These are phyloP conservation scores for Boletus vinaceobasis DNA, from an alignment of 768 basidiomycete genomes.

Conservation along the genomic window DNA sequence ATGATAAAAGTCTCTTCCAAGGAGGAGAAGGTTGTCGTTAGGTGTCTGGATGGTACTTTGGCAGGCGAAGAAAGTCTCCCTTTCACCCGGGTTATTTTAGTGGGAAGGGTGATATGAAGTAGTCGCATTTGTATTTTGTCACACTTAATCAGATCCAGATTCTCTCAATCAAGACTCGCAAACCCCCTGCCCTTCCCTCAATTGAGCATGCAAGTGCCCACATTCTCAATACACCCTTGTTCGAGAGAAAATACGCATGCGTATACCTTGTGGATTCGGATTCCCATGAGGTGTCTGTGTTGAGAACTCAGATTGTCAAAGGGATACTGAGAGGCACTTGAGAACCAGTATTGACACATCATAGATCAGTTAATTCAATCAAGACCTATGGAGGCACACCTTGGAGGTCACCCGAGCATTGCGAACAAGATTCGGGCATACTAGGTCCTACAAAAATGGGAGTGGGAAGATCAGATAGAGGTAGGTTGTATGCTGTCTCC, in stretches of 20 bases:
- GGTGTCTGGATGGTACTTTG: too few relatives aligned
- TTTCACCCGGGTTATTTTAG: too few relatives aligned
- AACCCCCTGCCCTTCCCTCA: slow-evolving; percentile 72
- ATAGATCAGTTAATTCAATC: slow-evolving; percentile 80
- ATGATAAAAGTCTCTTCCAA: too few relatives aligned
- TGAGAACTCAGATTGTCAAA: slow-evolving; percentile 70
- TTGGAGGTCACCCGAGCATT: slow-evolving; percentile 90
- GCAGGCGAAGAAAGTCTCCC: too few relatives aligned
- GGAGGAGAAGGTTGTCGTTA: too few relatives aligned
- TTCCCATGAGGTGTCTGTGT: slow-evolving; percentile 58
- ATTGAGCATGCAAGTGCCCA: slow-evolving; percentile 78
- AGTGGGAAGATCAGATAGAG: slow-evolving; percentile 87
- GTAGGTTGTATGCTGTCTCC: slow-evolving; percentile 38
- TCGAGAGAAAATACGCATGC: slow-evolving; percentile 80
- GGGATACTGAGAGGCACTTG: slow-evolving; percentile 83
- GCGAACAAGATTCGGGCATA: slow-evolving; percentile 90
- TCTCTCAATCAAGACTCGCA: too few relatives aligned
- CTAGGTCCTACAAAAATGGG: slow-evolving; percentile 74
- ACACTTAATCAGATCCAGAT: too few relatives aligned
- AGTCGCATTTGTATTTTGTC: too few relatives aligned
- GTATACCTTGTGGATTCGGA: slow-evolving; percentile 67
- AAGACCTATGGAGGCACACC: slow-evolving; percentile 74
- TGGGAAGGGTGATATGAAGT: too few relatives aligned
- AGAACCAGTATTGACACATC: slow-evolving; percentile 85
- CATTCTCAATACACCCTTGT: slow-evolving; percentile 73